Evolutionary conservation across 1,284 basidiomycete genomes (phyloP), one percentile per base, ranked within the genome.

Genomic region (Naganishia albida): DNA sequence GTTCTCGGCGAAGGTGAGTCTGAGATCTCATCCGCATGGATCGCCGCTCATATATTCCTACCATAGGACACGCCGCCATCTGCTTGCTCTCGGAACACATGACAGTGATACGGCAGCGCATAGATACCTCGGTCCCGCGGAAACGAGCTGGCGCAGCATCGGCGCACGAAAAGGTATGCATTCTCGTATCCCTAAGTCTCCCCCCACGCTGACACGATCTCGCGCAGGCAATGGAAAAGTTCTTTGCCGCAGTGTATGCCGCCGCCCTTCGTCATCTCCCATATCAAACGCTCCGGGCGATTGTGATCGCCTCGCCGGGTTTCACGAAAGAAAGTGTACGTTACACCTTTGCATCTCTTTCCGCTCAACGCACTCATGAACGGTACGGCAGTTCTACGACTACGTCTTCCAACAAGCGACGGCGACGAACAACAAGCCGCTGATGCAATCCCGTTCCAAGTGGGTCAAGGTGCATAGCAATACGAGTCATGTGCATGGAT

Each of bases 51-150:
- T 16, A 39, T 18, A 7, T 15, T 30, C 65, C 66, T 46, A n/a
- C 38, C 23, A 7, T 68, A 87, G 93, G 95, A 18, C 88, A 86
- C 3, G 96, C 96, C 0, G 89, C 90, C 1, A 90, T 99, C 73
- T 99, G 95, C 77, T 81, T 99, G 26, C 82, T 99, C 25, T 96
- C 93, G 0, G 88, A 97, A 72, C 93, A 98, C 80, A 97, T 98
- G 88, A 99, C 96, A 0, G 84, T 96, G 28, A 88, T 99, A 44
- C 81, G 92, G 8, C 93, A 98, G 76, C 86, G 96, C 8, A 88
- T 99, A 68, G 91, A 93, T 34, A 86, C 93, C 0, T 82, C 90
- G 1, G 88, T 99, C 64, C 95, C 96, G 7, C 85, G 96, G 64
- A 99, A 99, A 78, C 87, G 93, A 7, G 88, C 89, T 28, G 85